Evolutionary conservation across 768 basidiomycete species (phyloP).

Genomic region (Boletus fagicola): DNA sequence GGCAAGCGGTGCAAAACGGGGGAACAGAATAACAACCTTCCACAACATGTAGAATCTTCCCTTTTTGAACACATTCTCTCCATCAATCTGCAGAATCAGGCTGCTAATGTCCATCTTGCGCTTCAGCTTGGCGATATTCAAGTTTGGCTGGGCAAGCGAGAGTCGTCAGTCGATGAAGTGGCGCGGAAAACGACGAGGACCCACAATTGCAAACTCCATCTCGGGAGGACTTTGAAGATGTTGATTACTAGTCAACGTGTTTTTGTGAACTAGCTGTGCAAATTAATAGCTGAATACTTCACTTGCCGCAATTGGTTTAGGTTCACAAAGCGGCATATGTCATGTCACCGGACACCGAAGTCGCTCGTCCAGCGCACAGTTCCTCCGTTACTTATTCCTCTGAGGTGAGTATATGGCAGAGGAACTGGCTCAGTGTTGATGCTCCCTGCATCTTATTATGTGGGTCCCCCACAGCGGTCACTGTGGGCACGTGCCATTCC

Average conservation of each 20-base stretch:
- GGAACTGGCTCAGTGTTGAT: neutral
- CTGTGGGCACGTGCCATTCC: conserved; percentile 1
- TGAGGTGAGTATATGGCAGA: neutral
- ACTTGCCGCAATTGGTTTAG: conserved; percentile 23
- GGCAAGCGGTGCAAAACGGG: neutral
- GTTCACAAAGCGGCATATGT: neutral
- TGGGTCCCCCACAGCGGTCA: conserved; percentile 10
- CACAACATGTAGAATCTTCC: conserved; percentile 30
- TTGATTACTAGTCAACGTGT: conserved; percentile 21
- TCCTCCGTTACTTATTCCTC: neutral
- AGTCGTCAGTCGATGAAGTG: conserved; percentile 4
- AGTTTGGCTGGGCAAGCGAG: conserved; percentile 10
- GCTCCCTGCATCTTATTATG: neutral
- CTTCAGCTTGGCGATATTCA: conserved; percentile 24
- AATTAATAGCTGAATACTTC: conserved; percentile 6
- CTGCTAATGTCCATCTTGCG: conserved; percentile 24
- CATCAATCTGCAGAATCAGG: conserved; percentile 23
- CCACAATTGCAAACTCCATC: conserved; percentile 33
- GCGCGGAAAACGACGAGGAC: conserved; percentile 17
- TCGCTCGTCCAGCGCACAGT: neutral
- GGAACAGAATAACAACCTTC: conserved; percentile 19
- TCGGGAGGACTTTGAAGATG: neutral
- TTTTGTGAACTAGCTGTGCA: conserved; percentile 14
- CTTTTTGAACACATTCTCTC: neutral
- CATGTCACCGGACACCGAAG: neutral